Conservation (phyloP, 768 basidiomycete genomes). For the Saitozyma podzolica region DNA sequence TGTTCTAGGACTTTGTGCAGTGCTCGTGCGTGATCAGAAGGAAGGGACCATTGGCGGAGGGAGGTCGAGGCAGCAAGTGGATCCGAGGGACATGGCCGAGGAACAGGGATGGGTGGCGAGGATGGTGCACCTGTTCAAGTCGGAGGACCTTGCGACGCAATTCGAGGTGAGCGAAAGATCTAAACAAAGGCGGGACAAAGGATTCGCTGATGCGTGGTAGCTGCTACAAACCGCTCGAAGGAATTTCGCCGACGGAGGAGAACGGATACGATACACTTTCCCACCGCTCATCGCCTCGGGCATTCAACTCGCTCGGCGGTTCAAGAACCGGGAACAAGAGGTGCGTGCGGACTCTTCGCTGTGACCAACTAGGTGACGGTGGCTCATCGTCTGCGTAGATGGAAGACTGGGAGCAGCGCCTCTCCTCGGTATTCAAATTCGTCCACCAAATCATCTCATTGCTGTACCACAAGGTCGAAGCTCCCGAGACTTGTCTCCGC, state of each 20-base stretch:
- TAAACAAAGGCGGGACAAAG: not conserved
- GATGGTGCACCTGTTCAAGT: slow-evolving; percentile 93
- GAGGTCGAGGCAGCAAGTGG: slow-evolving; percentile 49
- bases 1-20: slow-evolving; percentile 86
- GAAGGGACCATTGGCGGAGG: slow-evolving; percentile 61
- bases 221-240: slow-evolving; percentile 85
- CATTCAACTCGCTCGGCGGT: slow-evolving; percentile 87
- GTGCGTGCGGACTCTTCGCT: slow-evolving; percentile 17
- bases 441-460: slow-evolving; percentile 89
- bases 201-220: slow-evolving; percentile 54
- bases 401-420: slow-evolving; percentile 79
- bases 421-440: slow-evolving; percentile 88
- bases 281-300: slow-evolving; percentile 91
- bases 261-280: slow-evolving; percentile 94
- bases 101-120: slow-evolving; percentile 99
- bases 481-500: slow-evolving; percentile 79
- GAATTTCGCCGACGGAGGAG: slow-evolving; percentile 81
- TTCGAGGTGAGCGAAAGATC: slow-evolving; percentile 68
- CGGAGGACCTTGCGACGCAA: slow-evolving; percentile 82
- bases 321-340: slow-evolving; percentile 73
- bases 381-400: slow-evolving; percentile 59
- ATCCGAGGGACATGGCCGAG: slow-evolving; percentile 89
- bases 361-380: not conserved
- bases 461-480: slow-evolving; percentile 89
- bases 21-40: slow-evolving; percentile 75